These are phyloP conservation scores for Xylaria palmicola DNA, from an alignment of 495 filamentous ascomycete genomes.

Conservation along the genomic window DNA sequence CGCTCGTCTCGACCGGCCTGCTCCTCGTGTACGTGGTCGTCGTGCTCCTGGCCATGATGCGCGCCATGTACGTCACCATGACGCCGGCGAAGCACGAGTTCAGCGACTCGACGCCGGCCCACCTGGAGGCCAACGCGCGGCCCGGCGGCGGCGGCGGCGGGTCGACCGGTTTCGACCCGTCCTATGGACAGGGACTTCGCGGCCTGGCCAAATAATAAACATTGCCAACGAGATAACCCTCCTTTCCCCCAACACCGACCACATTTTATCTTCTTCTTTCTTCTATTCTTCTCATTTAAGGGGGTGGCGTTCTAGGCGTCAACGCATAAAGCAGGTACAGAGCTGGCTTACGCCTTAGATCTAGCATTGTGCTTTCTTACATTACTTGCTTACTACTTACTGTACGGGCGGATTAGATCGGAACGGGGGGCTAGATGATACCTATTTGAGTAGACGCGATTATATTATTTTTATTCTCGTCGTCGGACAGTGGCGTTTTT, in stretches of 20 bases:
- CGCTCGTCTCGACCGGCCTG: slow-evolving; percentile 70
- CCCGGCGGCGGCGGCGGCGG: not conserved
- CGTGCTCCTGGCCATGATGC: slow-evolving; percentile 67
- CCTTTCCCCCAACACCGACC: no score
- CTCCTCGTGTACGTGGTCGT: slow-evolving; percentile 75
- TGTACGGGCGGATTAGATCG: not conserved
- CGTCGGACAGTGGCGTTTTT: not conserved
- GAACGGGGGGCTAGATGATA: slow-evolving; percentile 1
- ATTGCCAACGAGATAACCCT: no score
- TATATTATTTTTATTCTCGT: no score
- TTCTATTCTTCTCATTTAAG: not conserved
- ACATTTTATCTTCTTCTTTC: not conserved
- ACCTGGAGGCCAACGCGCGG: not conserved
- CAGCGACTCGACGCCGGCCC: not conserved
- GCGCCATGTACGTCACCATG: slow-evolving; percentile 56
- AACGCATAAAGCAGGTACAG: slow-evolving; percentile 1
- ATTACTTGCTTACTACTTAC: no score
- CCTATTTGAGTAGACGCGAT: not conserved
- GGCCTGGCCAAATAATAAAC: not conserved
- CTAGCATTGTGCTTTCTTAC: not conserved
- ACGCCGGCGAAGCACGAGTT: slow-evolving; percentile 21
- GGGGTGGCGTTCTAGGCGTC: not conserved
- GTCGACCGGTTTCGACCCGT: not conserved
- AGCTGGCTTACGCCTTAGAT: slow-evolving; percentile 5
- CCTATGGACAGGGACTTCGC: not conserved